Evolutionary conservation across 306 rosid genomes (phyloP).

Genomic region (Pyrus pyrifolia): DNA sequence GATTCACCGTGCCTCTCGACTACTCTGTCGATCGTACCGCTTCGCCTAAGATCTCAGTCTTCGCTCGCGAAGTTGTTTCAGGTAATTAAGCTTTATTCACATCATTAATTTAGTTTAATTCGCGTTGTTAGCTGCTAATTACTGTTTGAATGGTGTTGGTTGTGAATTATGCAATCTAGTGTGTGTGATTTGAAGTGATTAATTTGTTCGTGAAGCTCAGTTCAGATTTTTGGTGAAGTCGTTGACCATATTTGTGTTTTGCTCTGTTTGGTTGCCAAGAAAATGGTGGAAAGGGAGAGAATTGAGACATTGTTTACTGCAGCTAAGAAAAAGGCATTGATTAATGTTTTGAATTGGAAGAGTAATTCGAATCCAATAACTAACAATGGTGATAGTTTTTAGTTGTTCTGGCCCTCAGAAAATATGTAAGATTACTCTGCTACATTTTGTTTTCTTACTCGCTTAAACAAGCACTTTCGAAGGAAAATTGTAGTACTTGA

Average conservation of each 20-base stretch:
- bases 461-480: background rate
- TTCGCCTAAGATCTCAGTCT: slow-evolving; percentile 59
- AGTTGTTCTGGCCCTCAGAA: background rate
- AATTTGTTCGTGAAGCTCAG: background rate
- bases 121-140: background rate
- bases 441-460: background rate
- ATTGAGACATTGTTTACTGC: background rate
- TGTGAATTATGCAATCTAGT: background rate
- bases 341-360: background rate
- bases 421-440: background rate
- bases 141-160: background rate
- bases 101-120: background rate
- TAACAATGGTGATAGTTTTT: background rate
- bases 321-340: background rate
- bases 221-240: background rate
- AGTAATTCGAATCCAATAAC: background rate
- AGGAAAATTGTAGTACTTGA: background rate
- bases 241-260: background rate
- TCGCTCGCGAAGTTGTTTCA: slow-evolving; percentile 89
- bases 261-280: background rate
- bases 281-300: background rate
- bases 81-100: slow-evolving; percentile 28
- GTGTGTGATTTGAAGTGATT: background rate
- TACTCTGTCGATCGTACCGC: slow-evolving; percentile 36
- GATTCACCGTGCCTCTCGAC: slow-evolving; percentile 64